Base-by-base conservation (phyloP, 768 basidiomycete genomes). In the Hericium alpestre region DNA sequence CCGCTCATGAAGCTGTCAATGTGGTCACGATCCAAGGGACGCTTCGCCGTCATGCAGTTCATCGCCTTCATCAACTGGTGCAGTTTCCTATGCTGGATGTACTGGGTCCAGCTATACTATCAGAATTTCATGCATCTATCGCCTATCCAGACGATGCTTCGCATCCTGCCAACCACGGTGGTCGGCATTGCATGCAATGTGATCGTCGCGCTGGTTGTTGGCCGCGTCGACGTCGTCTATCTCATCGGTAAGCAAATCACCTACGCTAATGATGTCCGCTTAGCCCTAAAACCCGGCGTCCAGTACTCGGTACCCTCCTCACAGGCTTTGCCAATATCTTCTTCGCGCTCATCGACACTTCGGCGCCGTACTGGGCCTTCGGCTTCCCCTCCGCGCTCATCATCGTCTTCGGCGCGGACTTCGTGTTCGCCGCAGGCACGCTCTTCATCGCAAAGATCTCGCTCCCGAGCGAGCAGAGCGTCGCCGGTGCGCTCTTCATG, bases 401-500 rank as follows among this genome's bases (percentile, higher is more conserved):
- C 48, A 70, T 79, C 20, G 88, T 90, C 13, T 76, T 88, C 50
- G 90, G 90, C 18, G 87, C 82, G 1, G 90, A 91, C 64, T 87
- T 91, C 59, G 81, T 87, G 2, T 90, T 82, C 63, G 72, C 89
- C 0, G 71, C 81, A 0, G 90, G 89, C 2, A 86, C 85, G 5
- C 70, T 91, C 15, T 91, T 86, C 62, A 79, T 89, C 46, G 84
- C 87, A 3, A 85, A 83, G 63, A 74, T 85, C 10, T 76, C 81
- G 1, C 66, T 76, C 1, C 81, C 81, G 3, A 75, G 85, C 55
- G 89, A 91, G 62, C 89, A 91, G 68, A 84, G 82, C 67, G 73
- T 90, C 4, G 81, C 83, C 5, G 88, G 86, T 2, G 89, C 81
- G 11, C 58, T 90, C 18, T 90, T 90, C 68, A 85, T 87, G 65